A percentile compares a stretch with the other conserved stretches of the same genome.
Conservation (phyloP, 2,329 filamentous ascomycete species). For the Claviceps cyperi region DNA sequence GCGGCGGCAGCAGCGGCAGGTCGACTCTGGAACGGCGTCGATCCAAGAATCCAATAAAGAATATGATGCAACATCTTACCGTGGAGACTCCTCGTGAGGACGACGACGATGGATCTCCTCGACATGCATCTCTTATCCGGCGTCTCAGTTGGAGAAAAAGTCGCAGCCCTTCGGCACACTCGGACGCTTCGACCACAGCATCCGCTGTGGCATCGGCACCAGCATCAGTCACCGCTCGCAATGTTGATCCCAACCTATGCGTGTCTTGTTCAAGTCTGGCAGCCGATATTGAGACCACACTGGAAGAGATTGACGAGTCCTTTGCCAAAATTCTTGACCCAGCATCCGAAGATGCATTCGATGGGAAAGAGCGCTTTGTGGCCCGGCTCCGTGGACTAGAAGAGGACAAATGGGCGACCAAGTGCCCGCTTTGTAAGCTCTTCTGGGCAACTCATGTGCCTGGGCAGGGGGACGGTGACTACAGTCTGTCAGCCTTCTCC, state of each 20-base stretch:
- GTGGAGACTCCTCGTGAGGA: conserved; percentile 17
- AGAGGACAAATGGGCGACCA: conserved; percentile 18
- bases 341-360: conserved; percentile 17
- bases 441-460: conserved; percentile 20
- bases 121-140: conserved; percentile 20
- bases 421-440: conserved; percentile 21
- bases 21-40: conserved; percentile 17
- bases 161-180: conserved; percentile 21
- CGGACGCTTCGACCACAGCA: conserved; percentile 12
- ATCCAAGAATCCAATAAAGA: conserved; percentile 21
- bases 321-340: conserved; percentile 17
- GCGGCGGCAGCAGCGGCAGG: conserved; percentile 11
- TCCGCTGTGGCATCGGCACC: conserved; percentile 7
- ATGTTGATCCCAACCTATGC: conserved; percentile 17
- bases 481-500: conserved; percentile 20
- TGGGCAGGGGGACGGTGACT: conserved; percentile 16
- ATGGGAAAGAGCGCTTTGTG: conserved; percentile 17
- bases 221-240: conserved; percentile 11
- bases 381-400: conserved; percentile 15
- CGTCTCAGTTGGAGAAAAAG: conserved; percentile 22
- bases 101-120: conserved; percentile 14
- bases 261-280: conserved; percentile 18
- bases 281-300: conserved; percentile 18
- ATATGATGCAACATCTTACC: conserved; percentile 24
- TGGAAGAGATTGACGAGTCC: conserved; percentile 17